These are phyloP conservation scores for Cercospora beticola DNA, from an alignment of 2,329 filamentous ascomycete genomes.

Conservation along the genomic window DNA sequence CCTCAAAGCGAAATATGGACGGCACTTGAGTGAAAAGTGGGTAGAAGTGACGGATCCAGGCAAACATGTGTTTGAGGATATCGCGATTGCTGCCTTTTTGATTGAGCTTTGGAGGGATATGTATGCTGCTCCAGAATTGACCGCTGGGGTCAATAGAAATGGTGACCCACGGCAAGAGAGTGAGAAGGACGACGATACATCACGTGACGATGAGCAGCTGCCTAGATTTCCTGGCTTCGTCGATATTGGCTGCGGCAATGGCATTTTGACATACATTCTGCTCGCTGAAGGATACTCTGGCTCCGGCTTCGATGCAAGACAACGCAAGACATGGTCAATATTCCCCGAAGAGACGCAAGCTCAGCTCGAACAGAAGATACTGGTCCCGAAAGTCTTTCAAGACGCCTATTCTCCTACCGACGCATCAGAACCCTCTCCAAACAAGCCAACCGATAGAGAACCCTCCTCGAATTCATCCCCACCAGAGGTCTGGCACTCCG, in stretches of 20 bases:
- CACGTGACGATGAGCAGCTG: constrained; percentile 18
- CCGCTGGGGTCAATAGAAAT: not conserved
- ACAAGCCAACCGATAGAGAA: no score
- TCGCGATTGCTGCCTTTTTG: constrained; percentile 86
- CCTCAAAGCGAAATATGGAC: constrained; percentile 78
- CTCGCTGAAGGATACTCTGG: constrained; percentile 76
- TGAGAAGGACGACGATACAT: not conserved
- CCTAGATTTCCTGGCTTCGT: constrained; percentile 79
- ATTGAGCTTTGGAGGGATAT: constrained; percentile 88
- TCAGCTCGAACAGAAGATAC: constrained; percentile 58
- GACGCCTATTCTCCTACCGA: not conserved
- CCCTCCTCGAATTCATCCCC: not conserved
- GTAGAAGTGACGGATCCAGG: constrained; percentile 80
- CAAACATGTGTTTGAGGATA: constrained; percentile 94
- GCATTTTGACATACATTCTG: constrained; percentile 81
- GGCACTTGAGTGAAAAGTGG: constrained; percentile 70
- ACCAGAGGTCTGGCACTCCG: constrained; percentile 47
- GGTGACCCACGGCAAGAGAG: not conserved
- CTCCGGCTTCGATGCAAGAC: constrained; percentile 89
- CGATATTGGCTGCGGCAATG: constrained; percentile 95
- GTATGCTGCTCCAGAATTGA: constrained; percentile 53
- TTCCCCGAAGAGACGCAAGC: constrained; percentile 58
- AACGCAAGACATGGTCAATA: constrained; percentile 77
- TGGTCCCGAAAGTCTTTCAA: constrained; percentile 56
- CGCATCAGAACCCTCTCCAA: not conserved